Percentiles rank a stretch among this genome's conserved stretches.
phyloP scores from a whole-genome alignment of 169 alveolate genomes.

The Eimeria necatrix region DNA sequence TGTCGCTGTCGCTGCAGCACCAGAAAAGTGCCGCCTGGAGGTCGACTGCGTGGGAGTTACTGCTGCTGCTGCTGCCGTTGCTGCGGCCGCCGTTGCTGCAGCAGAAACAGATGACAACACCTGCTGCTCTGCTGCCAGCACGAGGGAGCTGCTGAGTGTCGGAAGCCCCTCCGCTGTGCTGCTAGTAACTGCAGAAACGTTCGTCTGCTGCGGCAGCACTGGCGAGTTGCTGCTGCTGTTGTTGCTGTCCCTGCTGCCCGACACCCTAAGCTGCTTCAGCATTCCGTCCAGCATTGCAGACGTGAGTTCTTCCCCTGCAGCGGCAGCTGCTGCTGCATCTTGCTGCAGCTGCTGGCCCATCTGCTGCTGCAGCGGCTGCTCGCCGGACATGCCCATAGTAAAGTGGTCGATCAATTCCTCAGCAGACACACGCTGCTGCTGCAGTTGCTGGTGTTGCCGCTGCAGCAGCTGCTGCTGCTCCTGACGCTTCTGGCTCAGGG shows the following conservation, averaged over 20 bases:
- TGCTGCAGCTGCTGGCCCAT: neutral
- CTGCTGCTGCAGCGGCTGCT: slow-evolving; percentile 1
- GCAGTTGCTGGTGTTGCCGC: slow-evolving; percentile 1
- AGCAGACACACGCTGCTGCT: slow-evolving; percentile 39
- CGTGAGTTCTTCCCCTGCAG: neutral
- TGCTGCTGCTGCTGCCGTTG: slow-evolving; percentile 12
- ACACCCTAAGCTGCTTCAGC: neutral
- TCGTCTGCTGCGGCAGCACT: slow-evolving; percentile 41
- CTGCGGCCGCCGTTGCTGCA: slow-evolving; percentile 1
- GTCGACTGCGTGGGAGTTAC: neutral
- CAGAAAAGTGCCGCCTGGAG: slow-evolving; percentile 28
- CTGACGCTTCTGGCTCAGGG: neutral
- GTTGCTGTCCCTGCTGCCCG: slow-evolving; percentile 13
- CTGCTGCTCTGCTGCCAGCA: slow-evolving; percentile 38
- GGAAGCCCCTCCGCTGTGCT: neutral
- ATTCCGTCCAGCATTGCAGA: slow-evolving; percentile 51
- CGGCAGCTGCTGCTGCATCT: neutral
- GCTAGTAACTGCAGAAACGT: slow-evolving; percentile 22
- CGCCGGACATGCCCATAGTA: neutral
- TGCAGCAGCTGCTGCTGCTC: slow-evolving; percentile 16
- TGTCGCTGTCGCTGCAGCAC: neutral
- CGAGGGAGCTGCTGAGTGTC: neutral
- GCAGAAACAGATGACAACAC: neutral
- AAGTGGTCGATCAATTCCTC: neutral
- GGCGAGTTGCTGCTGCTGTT: slow-evolving; percentile 36